Conservation (phyloP, 371 early-diverging fungal genomes). For the Smittium mucronatum region DNA sequence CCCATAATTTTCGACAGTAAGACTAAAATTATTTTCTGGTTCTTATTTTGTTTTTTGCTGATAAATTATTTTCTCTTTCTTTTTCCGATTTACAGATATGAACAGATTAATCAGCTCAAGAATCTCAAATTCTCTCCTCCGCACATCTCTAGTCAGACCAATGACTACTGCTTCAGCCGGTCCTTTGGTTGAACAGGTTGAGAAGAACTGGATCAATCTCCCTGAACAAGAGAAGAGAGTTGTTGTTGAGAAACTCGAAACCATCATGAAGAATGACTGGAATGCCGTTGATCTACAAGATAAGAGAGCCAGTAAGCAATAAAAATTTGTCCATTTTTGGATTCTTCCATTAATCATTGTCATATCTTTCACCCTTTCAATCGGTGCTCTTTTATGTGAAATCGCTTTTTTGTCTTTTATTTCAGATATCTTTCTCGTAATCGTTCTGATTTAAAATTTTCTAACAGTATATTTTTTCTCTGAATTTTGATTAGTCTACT, state of each 20-base stretch:
- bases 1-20: no score
- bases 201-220: slow-evolving; percentile 72
- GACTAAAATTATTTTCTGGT: no score
- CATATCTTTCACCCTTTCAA: no score
- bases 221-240: slow-evolving; percentile 72
- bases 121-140: slow-evolving; percentile 14
- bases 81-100: no score
- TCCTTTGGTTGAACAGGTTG: slow-evolving; percentile 53
- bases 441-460: no score
- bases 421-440: no score
- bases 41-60: no score
- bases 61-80: no score
- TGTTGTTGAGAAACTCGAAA: slow-evolving; percentile 64
- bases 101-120: slow-evolving; percentile 25
- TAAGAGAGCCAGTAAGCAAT: slow-evolving; percentile 82
- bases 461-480: no score
- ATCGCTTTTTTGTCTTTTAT: no score
- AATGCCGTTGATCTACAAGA: slow-evolving; percentile 74
- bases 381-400: no score
- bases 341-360: no score
- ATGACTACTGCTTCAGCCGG: slow-evolving; percentile 35
- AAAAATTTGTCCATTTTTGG: not conserved
- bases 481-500: slow-evolving; percentile 66
- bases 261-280: slow-evolving; percentile 89
- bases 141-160: slow-evolving; percentile 24